These are phyloP conservation scores for Schizosaccharomyces versatilis DNA, from an alignment of 1,139 yeast species.

Conservation along the genomic window DNA sequence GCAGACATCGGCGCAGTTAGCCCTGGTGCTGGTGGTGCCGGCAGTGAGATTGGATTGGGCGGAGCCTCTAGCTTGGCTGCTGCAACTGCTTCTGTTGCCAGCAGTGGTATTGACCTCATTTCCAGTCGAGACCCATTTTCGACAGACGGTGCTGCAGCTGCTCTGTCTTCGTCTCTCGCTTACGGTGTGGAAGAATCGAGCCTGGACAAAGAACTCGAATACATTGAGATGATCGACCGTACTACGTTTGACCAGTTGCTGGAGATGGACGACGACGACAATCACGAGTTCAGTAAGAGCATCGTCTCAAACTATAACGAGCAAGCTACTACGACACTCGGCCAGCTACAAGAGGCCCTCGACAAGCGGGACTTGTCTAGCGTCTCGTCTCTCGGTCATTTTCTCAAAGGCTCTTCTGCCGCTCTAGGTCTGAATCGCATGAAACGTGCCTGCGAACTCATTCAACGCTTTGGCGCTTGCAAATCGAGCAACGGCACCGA, in stretches of 20 bases:
- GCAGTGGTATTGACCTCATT: too few relatives aligned
- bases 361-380: constrained; percentile 28
- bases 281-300: constrained; percentile 52
- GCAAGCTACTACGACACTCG: constrained; percentile 66
- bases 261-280: constrained; percentile 85
- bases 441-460: constrained; percentile 72
- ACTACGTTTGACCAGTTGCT: constrained; percentile 66
- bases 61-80: too few relatives aligned
- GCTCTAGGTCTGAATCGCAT: constrained; percentile 69
- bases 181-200: background rate
- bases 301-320: constrained; percentile 67
- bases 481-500: constrained; percentile 13
- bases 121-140: too few relatives aligned
- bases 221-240: constrained; percentile 58
- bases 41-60: too few relatives aligned
- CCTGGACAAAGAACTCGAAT: background rate
- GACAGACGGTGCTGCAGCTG: too few relatives aligned
- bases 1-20: too few relatives aligned
- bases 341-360: constrained; percentile 42
- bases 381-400: constrained; percentile 67
- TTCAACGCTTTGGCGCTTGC: constrained; percentile 61
- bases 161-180: too few relatives aligned
- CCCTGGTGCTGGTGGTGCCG: too few relatives aligned
- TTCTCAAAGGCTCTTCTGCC: constrained; percentile 86
- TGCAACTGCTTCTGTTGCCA: too few relatives aligned